Base-by-base conservation (phyloP, 352 stramenopile genomes). In the Heterotrichella gracilis region DNA sequence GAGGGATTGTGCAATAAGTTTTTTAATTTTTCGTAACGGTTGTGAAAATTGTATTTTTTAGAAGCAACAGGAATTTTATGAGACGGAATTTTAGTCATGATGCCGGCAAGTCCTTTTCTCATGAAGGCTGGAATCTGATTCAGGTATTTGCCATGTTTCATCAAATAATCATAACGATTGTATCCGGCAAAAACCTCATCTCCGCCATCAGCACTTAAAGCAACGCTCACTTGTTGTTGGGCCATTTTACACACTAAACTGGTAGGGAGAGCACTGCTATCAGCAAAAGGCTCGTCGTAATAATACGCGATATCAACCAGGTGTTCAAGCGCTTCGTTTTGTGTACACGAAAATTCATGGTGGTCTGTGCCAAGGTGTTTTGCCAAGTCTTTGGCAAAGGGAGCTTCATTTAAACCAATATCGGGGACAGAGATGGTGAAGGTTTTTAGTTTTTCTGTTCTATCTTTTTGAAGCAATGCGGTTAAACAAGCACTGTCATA, bases 101-200 rank as follows among this genome's bases (percentile, higher is more conserved):
- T 3, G 4, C 2, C 41, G 32, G 32, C 9, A 9, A 53, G 32
- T 22, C 41, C 21, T 1, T 1, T 9, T 3, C 1, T 2, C 3
- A 66, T 66, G 41, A 24, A 66, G 41, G 21, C 41, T n/a, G 21
- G n/a, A 22, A 66, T 66, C n/a, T 66, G 23, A n/a, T n/a, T n/a
- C n/a, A n/a, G n/a, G n/a, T n/a, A n/a, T n/a, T n/a, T n/a, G n/a
- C n/a, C n/a, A n/a, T n/a, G n/a, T n/a, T n/a, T n/a, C n/a, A n/a
- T n/a, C n/a, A n/a, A 24, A 24, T 22, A 24, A 22, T 66, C 21
- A 66, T 66, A 66, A 24, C 41, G 21, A 9, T 66, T 66, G 9
- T 66, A 66, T 3, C 41, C 41, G 9, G n/a, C 4, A 1, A 66
- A 66, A 1, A 1, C 9, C 9, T 66, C 41, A 66, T 66, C 41